Evolutionary conservation across 768 basidiomycete species (phyloP).

Genomic region (Pleurotus pulmonarius): DNA sequence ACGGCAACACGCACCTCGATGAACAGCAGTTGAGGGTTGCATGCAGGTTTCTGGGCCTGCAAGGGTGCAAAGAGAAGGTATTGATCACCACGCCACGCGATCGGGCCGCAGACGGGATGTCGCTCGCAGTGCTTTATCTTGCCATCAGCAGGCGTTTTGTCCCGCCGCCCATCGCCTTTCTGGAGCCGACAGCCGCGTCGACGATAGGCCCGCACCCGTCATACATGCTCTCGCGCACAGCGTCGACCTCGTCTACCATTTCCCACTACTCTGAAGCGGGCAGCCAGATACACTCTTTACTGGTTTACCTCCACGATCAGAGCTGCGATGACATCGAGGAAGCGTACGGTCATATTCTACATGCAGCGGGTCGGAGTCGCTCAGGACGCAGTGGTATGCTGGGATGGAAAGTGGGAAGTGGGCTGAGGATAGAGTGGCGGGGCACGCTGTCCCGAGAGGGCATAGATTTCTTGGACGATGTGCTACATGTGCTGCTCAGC

Average conservation of each 20-base stretch:
- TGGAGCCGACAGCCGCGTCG: background rate
- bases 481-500: background rate
- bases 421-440: slow-evolving; percentile 4
- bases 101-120: slow-evolving; percentile 5
- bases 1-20: slow-evolving; percentile 4
- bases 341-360: slow-evolving; percentile 1
- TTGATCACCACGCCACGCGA: slow-evolving; percentile 1
- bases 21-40: slow-evolving; percentile 1
- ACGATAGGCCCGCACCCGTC: background rate
- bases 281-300: slow-evolving; percentile 1
- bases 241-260: background rate
- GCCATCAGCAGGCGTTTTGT: background rate
- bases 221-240: slow-evolving; percentile 1
- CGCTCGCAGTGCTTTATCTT: background rate
- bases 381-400: slow-evolving; percentile 69
- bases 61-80: background rate
- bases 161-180: background rate
- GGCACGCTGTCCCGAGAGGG: slow-evolving; percentile 2
- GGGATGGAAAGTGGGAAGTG: slow-evolving; percentile 1
- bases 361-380: slow-evolving; percentile 40
- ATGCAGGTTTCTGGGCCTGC: background rate
- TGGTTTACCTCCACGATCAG: slow-evolving; percentile 1
- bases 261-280: background rate
- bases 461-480: slow-evolving; percentile 3
- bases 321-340: slow-evolving; percentile 2